Evolutionary conservation across 2,329 filamentous ascomycete genomes (phyloP).

Genomic region (Erysiphe neolycopersici): DNA sequence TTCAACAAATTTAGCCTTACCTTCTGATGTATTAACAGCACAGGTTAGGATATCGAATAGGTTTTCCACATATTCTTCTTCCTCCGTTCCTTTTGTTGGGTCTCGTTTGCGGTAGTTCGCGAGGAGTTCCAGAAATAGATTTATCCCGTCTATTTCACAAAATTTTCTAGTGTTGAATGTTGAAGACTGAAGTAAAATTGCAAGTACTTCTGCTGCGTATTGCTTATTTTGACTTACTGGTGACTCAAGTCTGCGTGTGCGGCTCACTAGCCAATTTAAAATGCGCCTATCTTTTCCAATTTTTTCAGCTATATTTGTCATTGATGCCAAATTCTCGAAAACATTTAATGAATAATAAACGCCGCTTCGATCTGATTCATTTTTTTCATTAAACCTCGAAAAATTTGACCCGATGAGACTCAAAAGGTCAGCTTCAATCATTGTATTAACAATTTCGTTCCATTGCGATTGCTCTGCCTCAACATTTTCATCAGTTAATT

Average conservation of each 20-base stretch:
- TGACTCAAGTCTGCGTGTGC: slow-evolving; percentile 42
- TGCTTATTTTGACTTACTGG: slow-evolving; percentile 73
- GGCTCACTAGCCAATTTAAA: slow-evolving; percentile 48
- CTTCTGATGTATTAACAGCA: slow-evolving; percentile 44
- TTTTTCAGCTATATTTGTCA: slow-evolving; percentile 36
- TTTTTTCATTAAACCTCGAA: slow-evolving; percentile 46
- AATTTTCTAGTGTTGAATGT: slow-evolving; percentile 35
- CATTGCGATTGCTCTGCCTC: slow-evolving; percentile 57
- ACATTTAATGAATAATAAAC: slow-evolving; percentile 68
- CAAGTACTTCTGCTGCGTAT: slow-evolving; percentile 75
- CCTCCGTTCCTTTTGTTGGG: slow-evolving; percentile 59
- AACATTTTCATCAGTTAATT: slow-evolving; percentile 85
- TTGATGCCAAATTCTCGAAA: slow-evolving; percentile 63
- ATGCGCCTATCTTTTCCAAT: slow-evolving; percentile 44
- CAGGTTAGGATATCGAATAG: slow-evolving; percentile 70
- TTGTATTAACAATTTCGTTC: slow-evolving; percentile 43
- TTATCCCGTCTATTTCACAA: slow-evolving; percentile 41
- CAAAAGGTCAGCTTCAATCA: slow-evolving; percentile 43
- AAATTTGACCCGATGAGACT: slow-evolving; percentile 56
- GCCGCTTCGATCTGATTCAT: slow-evolving; percentile 52
- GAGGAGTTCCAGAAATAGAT: slow-evolving; percentile 56
- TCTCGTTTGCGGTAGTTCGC: slow-evolving; percentile 68
- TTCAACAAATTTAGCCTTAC: slow-evolving; percentile 61
- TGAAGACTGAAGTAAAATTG: slow-evolving; percentile 63
- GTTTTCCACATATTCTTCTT: slow-evolving; percentile 90